phyloP scores from a whole-genome alignment of 805 yeast genomes.

The Myxozyma neglecta region DNA sequence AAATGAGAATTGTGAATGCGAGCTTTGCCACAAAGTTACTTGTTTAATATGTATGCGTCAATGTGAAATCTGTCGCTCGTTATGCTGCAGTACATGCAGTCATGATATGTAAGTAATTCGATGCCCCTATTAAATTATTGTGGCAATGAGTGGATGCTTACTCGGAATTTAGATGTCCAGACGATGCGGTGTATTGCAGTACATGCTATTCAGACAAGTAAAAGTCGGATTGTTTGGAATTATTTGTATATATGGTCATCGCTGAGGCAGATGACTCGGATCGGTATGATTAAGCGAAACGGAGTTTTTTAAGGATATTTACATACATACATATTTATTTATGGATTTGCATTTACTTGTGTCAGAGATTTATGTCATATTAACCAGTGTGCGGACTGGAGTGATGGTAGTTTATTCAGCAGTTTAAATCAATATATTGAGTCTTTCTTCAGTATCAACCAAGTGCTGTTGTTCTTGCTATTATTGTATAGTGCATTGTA shows the following conservation, averaged over 20 bases:
- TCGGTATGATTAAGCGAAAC: neutral
- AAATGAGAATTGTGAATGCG: conserved; percentile 25
- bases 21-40: conserved; percentile 19
- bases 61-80: conserved; percentile 25
- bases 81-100: conserved; percentile 29
- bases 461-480: too few relatives aligned
- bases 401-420: neutral
- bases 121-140: neutral
- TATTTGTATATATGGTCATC: neutral
- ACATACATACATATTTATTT: neutral
- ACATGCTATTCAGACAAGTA: conserved; percentile 13
- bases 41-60: conserved; percentile 30
- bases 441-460: neutral
- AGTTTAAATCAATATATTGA: neutral
- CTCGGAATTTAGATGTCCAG: conserved; percentile 8
- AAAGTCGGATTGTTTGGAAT: neutral
- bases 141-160: neutral
- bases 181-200: conserved; percentile 23
- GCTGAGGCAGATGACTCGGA: neutral
- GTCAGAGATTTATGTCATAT: neutral
- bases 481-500: too few relatives aligned
- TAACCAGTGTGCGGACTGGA: neutral
- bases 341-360: neutral
- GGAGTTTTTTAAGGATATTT: neutral
- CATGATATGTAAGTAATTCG: conserved; percentile 20